phyloP scores from a whole-genome alignment of 2,329 filamentous ascomycete genomes.

The Phialophora macrospora region DNA sequence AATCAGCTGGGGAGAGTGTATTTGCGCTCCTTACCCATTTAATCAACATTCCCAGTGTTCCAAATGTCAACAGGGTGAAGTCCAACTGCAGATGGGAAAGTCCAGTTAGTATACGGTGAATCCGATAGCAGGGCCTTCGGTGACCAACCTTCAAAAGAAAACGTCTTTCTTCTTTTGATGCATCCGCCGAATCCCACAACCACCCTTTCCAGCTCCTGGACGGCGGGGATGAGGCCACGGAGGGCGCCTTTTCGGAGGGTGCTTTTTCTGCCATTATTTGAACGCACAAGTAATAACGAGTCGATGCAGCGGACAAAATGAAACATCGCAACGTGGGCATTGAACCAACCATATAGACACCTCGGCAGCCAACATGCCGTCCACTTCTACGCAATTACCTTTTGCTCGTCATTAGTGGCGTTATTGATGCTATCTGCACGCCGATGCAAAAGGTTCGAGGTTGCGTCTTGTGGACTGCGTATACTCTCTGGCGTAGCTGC shows the following conservation, averaged over 20 bases:
- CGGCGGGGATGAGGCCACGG: slow-evolving; percentile 14
- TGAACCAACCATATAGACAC: slow-evolving; percentile 1
- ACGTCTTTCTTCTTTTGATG: slow-evolving; percentile 28
- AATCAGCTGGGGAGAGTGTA: not conserved
- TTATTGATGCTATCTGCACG: slow-evolving; percentile 15
- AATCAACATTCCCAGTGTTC: slow-evolving; percentile 32
- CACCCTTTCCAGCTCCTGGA: slow-evolving; percentile 31
- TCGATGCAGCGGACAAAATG: not conserved
- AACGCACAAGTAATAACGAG: not conserved
- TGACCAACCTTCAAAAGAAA: slow-evolving; percentile 28
- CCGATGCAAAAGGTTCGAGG: not conserved
- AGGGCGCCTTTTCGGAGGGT: slow-evolving; percentile 12
- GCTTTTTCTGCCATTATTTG: slow-evolving; percentile 23
- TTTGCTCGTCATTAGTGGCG: slow-evolving; percentile 10
- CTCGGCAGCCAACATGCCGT: not conserved
- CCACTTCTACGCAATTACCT: not conserved
- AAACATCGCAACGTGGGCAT: not conserved
- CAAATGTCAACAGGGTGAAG: slow-evolving; percentile 27
- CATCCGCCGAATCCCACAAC: slow-evolving; percentile 32
- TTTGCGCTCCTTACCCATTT: slow-evolving; percentile 24
- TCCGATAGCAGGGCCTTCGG: not conserved
- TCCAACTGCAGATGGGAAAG: slow-evolving; percentile 18
- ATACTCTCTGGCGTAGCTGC: not conserved
- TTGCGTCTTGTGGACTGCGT: not conserved
- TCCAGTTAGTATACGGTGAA: not conserved